A percentile compares a stretch with the other conserved stretches of the same genome.
Evolutionary conservation across 2,329 filamentous ascomycete species (phyloP).

Genomic region (Diaporthe vaccinii): DNA sequence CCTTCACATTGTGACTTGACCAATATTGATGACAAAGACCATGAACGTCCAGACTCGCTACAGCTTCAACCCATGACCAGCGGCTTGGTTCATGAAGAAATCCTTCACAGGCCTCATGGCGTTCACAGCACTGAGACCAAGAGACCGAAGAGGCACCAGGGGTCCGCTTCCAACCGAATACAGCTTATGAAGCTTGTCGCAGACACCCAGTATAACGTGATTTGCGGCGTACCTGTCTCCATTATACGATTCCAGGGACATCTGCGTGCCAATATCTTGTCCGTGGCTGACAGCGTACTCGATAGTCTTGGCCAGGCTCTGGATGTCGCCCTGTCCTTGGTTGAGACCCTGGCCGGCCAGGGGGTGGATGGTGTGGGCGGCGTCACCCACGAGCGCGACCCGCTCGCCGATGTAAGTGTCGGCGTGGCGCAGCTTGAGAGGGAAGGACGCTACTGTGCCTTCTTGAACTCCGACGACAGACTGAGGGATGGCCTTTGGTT

Average conservation of each 20-base stretch:
- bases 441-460: conserved; percentile 88
- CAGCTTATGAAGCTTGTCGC: conserved; percentile 92
- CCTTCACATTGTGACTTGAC: neutral
- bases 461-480: conserved; percentile 79
- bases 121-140: conserved; percentile 84
- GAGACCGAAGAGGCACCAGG: conserved; percentile 81
- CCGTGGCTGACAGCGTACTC: conserved; percentile 84
- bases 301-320: conserved; percentile 81
- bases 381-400: conserved; percentile 93
- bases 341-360: conserved; percentile 96
- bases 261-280: conserved; percentile 84
- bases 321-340: conserved; percentile 90
- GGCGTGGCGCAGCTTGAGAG: conserved; percentile 91
- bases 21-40: neutral
- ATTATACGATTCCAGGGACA: conserved; percentile 86
- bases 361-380: conserved; percentile 94
- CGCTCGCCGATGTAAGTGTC: conserved; percentile 92
- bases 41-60: conserved; percentile 1
- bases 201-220: conserved; percentile 81
- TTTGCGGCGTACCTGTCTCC: conserved; percentile 87
- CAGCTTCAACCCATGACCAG: conserved; percentile 66
- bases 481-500: conserved; percentile 72
- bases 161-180: conserved; percentile 87
- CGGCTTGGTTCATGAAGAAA: conserved; percentile 85
- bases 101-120: conserved; percentile 81